Evolutionary conservation across 106 monocot genomes (phyloP).

Genomic region (Agapanthus africanus): DNA sequence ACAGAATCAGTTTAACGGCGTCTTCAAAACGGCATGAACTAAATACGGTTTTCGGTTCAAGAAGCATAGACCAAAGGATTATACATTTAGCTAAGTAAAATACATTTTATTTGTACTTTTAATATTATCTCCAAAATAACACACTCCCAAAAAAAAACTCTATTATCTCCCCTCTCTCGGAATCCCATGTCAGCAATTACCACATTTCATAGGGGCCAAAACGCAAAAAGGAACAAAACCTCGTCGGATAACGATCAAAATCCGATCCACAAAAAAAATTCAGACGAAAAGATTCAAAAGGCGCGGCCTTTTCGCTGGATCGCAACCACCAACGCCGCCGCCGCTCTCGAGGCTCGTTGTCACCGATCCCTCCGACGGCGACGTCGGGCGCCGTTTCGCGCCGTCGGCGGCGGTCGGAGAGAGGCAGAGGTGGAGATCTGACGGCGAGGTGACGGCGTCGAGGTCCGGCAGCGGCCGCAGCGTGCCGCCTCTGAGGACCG

Average conservation of each 20-base stretch:
- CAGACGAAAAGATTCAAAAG: constrained; percentile 47
- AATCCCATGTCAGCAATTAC: constrained; percentile 19
- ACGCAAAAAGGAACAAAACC: constrained; percentile 2
- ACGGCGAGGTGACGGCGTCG: background rate
- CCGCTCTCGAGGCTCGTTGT: constrained; percentile 45
- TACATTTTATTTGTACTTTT: too few species aligned
- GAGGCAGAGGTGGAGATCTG: constrained; percentile 53
- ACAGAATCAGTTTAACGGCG: too few species aligned
- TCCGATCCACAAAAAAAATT: background rate
- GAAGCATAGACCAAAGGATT: too few species aligned
- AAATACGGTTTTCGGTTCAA: too few species aligned
- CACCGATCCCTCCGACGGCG: constrained; percentile 70
- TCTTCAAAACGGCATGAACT: too few species aligned
- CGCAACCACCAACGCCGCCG: too few species aligned
- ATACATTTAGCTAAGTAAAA: too few species aligned
- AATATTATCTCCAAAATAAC: background rate
- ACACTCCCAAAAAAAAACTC: background rate
- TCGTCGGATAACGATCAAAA: background rate
- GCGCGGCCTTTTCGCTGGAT: constrained; percentile 10
- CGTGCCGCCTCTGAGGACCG: constrained; percentile 61
- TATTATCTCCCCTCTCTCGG: constrained; percentile 12
- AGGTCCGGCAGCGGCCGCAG: constrained; percentile 34
- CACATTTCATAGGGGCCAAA: background rate
- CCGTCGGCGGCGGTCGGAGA: constrained; percentile 22
- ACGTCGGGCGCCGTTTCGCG: constrained; percentile 23